phyloP scores from a whole-genome alignment of 1,139 yeast species.

The Lodderomyces jiufengensis region DNA sequence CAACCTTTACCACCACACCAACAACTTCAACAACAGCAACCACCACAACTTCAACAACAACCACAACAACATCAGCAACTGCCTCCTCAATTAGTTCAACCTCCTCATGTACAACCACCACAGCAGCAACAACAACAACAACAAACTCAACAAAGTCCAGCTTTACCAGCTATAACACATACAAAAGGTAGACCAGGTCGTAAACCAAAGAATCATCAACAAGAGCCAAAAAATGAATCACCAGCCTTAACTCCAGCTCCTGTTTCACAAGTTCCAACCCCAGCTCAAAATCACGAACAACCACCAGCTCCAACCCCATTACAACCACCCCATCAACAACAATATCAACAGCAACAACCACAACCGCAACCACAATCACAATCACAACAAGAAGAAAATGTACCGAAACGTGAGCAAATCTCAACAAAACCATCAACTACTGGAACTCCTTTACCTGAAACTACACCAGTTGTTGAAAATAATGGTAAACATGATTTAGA shows the following conservation, averaged over 20 bases:
- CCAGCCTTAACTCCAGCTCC: conserved; percentile 6
- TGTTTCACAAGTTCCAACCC: conserved; percentile 11
- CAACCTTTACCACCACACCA: not conserved
- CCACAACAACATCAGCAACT: conserved; percentile 8
- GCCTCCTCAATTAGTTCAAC: conserved; percentile 10
- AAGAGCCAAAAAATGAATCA: conserved; percentile 4
- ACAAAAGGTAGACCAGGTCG: too few relatives aligned
- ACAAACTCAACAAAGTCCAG: not conserved
- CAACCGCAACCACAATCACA: conserved; percentile 8
- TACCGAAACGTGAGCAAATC: not conserved
- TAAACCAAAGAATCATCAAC: not conserved
- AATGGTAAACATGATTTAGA: conserved; percentile 36
- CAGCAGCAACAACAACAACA: conserved; percentile 3
- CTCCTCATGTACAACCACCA: conserved; percentile 6
- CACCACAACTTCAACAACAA: conserved; percentile 8
- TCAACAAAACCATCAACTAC: conserved; percentile 1
- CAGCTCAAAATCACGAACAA: conserved; percentile 2
- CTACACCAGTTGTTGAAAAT: conserved; percentile 1
- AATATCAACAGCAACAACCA: conserved; percentile 8
- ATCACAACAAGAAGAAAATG: conserved; percentile 6
- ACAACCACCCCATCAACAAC: conserved; percentile 1
- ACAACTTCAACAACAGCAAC: conserved; percentile 4
- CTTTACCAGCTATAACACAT: not conserved
- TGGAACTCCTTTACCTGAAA: not conserved
- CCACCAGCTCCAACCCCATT: conserved; percentile 1